phyloP scores from a whole-genome alignment of 768 basidiomycete species.

The Lentinus brumalis region DNA sequence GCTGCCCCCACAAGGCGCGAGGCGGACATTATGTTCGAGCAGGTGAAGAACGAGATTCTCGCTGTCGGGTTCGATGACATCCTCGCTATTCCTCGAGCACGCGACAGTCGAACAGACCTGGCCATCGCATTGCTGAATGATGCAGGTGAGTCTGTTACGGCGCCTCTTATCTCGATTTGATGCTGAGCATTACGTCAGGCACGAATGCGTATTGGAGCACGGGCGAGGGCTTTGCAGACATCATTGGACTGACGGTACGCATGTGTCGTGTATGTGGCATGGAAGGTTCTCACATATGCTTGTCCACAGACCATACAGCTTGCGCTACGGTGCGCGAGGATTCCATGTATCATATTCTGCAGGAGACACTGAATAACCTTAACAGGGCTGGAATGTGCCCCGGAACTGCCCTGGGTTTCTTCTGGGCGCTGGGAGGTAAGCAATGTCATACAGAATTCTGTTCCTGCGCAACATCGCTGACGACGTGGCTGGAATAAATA shows the following conservation, averaged over 20 bases:
- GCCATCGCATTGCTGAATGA: conserved; percentile 70
- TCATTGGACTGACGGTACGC: conserved; percentile 66
- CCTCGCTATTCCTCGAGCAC: conserved; percentile 59
- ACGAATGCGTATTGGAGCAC: conserved; percentile 75
- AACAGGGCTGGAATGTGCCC: conserved; percentile 66
- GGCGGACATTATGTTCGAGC: conserved; percentile 66
- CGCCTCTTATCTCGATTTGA: not conserved
- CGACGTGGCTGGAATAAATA: not conserved
- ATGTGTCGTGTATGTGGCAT: not conserved
- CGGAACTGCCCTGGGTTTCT: conserved; percentile 70
- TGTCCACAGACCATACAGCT: conserved; percentile 58
- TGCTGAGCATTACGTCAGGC: conserved; percentile 37
- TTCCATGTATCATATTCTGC: not conserved
- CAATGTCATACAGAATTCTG: conserved; percentile 23
- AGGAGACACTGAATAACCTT: not conserved
- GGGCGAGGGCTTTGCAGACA: conserved; percentile 54
- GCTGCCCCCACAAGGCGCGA: conserved; percentile 52
- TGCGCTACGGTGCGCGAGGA: conserved; percentile 50
- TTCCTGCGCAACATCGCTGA: not conserved
- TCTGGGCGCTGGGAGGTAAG: conserved; percentile 70
- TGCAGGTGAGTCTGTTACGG: conserved; percentile 44
- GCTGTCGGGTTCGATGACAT: conserved; percentile 72
- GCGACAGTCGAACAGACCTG: conserved; percentile 59
- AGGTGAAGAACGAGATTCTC: conserved; percentile 70
- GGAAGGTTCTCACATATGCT: not conserved